These are phyloP conservation scores for Saturnispora galanensis DNA, from an alignment of 805 yeast species.

Conservation along the genomic window DNA sequence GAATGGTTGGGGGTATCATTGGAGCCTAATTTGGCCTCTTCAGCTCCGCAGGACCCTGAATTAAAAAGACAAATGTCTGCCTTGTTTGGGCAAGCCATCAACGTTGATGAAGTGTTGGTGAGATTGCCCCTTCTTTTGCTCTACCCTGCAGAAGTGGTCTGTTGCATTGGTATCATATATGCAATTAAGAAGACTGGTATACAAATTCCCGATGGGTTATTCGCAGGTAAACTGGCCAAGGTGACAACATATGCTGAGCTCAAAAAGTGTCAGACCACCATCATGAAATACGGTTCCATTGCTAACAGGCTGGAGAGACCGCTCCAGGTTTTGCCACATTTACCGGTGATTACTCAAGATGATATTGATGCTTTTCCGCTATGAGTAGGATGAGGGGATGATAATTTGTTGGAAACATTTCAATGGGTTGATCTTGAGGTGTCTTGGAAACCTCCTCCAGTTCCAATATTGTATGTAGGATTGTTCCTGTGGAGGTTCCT, in stretches of 20 bases:
- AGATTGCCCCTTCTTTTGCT: constrained; percentile 24
- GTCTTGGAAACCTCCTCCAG: no score
- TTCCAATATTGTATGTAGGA: no score
- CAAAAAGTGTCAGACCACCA: constrained; percentile 17
- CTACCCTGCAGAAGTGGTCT: constrained; percentile 17
- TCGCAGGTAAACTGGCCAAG: constrained; percentile 13
- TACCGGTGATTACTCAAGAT: constrained; percentile 12
- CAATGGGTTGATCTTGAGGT: no score
- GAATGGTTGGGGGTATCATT: constrained; percentile 18
- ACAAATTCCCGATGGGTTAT: constrained; percentile 13
- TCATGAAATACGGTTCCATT: constrained; percentile 14
- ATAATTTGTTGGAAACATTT: background rate
- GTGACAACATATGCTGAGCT: constrained; percentile 14
- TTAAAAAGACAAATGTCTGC: constrained; percentile 11
- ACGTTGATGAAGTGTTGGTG: constrained; percentile 21
- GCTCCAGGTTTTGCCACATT: constrained; percentile 17
- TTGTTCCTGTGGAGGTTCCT: no score
- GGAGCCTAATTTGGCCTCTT: background rate
- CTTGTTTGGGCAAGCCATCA: constrained; percentile 19
- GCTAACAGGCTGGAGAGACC: constrained; percentile 16
- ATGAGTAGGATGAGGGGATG: background rate
- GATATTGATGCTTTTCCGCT: constrained; percentile 4
- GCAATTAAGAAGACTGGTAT: constrained; percentile 16
- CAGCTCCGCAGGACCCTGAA: constrained; percentile 14
- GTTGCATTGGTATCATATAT: constrained; percentile 19